phyloP scores from a whole-genome alignment of 1,139 yeast genomes.

The Sugiyamaella sp. region DNA sequence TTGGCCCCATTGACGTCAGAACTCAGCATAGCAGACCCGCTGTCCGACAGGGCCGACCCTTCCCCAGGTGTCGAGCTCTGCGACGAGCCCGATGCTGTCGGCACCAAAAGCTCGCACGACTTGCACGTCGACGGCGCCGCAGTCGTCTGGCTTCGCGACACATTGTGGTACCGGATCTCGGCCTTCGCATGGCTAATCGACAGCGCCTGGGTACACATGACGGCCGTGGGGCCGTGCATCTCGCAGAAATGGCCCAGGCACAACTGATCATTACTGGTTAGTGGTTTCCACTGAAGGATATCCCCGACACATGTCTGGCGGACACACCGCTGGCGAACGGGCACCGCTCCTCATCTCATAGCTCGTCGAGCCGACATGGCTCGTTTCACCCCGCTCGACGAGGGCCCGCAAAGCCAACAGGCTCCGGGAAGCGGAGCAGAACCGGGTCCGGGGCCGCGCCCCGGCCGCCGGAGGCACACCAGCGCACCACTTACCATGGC shows the following conservation, averaged over 20 bases:
- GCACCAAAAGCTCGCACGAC: slow-evolving; percentile 35
- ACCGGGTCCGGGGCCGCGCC: not conserved
- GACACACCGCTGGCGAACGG: too few relatives aligned
- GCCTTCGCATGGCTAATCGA: slow-evolving; percentile 36
- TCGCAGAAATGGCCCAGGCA: slow-evolving; percentile 85
- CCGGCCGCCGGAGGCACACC: not conserved
- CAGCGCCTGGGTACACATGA: slow-evolving; percentile 70
- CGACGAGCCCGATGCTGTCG: slow-evolving; percentile 21
- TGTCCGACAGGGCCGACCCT: too few relatives aligned
- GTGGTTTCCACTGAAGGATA: not conserved
- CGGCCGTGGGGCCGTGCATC: slow-evolving; percentile 77
- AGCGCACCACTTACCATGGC: slow-evolving; percentile 15
- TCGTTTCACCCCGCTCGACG: not conserved
- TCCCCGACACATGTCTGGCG: not conserved
- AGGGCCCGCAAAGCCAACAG: not conserved
- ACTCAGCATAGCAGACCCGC: not conserved
- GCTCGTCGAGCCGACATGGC: too few relatives aligned
- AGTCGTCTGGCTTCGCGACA: slow-evolving; percentile 24
- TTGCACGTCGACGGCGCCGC: slow-evolving; percentile 27
- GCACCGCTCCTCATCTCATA: too few relatives aligned
- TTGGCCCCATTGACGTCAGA: not conserved
- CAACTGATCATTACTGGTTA: slow-evolving; percentile 35
- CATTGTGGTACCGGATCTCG: slow-evolving; percentile 28
- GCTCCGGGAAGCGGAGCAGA: not conserved
- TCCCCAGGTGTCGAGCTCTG: slow-evolving; percentile 7